Conservation (phyloP, 257 asterid genomes). For the Coffea eugenioides region DNA sequence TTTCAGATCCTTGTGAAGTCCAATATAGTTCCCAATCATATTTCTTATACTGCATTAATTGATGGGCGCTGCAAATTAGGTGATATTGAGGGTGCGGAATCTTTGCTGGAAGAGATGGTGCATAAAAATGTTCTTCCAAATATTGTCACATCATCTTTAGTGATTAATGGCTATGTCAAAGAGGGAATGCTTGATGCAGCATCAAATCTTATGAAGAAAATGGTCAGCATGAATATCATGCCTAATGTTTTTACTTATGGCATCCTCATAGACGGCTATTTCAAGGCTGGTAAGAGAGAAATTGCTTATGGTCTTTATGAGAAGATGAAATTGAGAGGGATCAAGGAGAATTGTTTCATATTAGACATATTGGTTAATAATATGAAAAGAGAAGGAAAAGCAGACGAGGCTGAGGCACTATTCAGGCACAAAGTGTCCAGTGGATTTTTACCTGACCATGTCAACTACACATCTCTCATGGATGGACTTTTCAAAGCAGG, state of each 20-base stretch:
- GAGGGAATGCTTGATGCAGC: constrained; percentile 73
- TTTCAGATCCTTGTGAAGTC: constrained; percentile 45
- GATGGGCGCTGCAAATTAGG: constrained; percentile 68
- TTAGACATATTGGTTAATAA: constrained; percentile 62
- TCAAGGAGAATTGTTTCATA: constrained; percentile 53
- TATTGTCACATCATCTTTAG: constrained; percentile 62
- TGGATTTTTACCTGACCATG: constrained; percentile 68
- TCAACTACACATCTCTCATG: constrained; percentile 78
- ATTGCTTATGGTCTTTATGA: constrained; percentile 53
- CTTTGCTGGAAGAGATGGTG: constrained; percentile 65
- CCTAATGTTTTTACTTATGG: constrained; percentile 65
- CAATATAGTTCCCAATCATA: constrained; percentile 47
- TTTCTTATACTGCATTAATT: constrained; percentile 68
- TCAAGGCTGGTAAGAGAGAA: constrained; percentile 64
- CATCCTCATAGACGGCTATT: constrained; percentile 66
- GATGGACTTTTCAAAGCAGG: constrained; percentile 85
- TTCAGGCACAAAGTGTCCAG: constrained; percentile 44
- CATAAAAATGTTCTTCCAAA: constrained; percentile 52
- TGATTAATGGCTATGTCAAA: constrained; percentile 68
- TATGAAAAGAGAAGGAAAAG: constrained; percentile 58
- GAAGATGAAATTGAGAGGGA: constrained; percentile 64
- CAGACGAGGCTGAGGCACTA: constrained; percentile 62
- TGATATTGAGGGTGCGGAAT: constrained; percentile 53
- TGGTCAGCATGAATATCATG: constrained; percentile 50
- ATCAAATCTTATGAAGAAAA: constrained; percentile 36